These are phyloP conservation scores for Nemophila menziesii DNA, from an alignment of 257 asterid species.

Conservation along the genomic window DNA sequence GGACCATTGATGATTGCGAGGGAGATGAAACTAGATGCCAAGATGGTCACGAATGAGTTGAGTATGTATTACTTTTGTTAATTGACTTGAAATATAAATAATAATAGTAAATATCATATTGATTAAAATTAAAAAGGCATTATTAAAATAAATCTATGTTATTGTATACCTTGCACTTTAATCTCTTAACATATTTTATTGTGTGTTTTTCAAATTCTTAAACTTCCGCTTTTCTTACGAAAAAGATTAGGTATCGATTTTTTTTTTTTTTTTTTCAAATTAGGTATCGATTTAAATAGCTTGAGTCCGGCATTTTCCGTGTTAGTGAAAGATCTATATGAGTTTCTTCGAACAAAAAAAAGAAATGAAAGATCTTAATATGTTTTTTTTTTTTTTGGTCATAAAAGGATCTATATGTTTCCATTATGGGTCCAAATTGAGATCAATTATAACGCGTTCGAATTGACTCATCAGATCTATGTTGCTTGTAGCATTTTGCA, in stretches of 20 bases:
- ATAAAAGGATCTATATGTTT: neutral
- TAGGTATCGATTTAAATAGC: neutral
- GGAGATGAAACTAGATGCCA: conserved; percentile 13
- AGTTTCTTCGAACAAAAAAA: neutral
- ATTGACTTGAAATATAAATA: no score
- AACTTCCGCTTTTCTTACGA: no score
- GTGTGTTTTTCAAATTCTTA: no score
- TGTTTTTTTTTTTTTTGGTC: no score
- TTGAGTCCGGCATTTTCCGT: conserved; percentile 18
- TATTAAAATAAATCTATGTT: no score
- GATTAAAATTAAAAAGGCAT: no score
- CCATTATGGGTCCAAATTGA: conserved; percentile 15
- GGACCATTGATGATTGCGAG: conserved; percentile 23
- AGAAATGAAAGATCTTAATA: neutral
- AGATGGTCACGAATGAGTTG: conserved; percentile 20
- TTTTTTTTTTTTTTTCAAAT: no score
- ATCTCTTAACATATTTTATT: no score
- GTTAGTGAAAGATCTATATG: conserved; percentile 6
- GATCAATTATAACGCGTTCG: conserved; percentile 18
- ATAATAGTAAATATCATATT: no score
- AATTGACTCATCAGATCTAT: conserved; percentile 14
- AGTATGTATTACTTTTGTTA: no score
- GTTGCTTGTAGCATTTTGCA: conserved; percentile 11
- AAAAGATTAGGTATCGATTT: no score
- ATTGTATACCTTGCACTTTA: no score